A percentile compares a stretch with the other conserved stretches of the same genome.
Conservation (phyloP, 2,329 filamentous ascomycete genomes). For the Pyricularia grisea region DNA sequence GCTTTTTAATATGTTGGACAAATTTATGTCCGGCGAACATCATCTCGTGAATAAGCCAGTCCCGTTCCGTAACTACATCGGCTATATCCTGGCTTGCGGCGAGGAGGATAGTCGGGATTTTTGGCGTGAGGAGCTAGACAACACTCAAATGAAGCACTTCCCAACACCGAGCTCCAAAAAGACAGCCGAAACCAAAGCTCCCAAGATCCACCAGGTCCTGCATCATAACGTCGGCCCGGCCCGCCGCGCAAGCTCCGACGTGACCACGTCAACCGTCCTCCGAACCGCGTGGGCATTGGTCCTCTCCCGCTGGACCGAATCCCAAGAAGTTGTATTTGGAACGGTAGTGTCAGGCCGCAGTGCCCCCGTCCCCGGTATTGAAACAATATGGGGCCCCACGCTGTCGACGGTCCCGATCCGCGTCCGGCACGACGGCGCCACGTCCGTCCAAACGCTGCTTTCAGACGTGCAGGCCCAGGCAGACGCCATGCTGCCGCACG, state of each 20-base stretch:
- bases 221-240: not conserved
- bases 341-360: not conserved
- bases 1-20: slow-evolving; percentile 15
- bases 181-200: not conserved
- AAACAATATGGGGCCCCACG: slow-evolving; percentile 18
- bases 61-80: slow-evolving; percentile 4
- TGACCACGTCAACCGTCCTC: not conserved
- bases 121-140: not conserved
- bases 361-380: slow-evolving; percentile 11
- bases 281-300: not conserved
- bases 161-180: slow-evolving; percentile 4
- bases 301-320: not conserved
- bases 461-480: not conserved
- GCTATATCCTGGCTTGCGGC: not conserved
- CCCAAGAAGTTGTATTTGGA: not conserved
- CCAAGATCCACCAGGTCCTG: not conserved
- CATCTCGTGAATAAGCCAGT: not conserved
- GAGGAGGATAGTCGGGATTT: not conserved
- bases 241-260: not conserved
- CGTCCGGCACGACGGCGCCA: slow-evolving; percentile 10
- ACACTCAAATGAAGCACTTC: slow-evolving; percentile 5
- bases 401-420: slow-evolving; percentile 21
- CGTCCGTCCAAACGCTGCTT: not conserved
- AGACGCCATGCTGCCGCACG: not conserved
- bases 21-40: not conserved